phyloP scores from a whole-genome alignment of 805 yeast species.

The Wickerhamiella musiphila region DNA sequence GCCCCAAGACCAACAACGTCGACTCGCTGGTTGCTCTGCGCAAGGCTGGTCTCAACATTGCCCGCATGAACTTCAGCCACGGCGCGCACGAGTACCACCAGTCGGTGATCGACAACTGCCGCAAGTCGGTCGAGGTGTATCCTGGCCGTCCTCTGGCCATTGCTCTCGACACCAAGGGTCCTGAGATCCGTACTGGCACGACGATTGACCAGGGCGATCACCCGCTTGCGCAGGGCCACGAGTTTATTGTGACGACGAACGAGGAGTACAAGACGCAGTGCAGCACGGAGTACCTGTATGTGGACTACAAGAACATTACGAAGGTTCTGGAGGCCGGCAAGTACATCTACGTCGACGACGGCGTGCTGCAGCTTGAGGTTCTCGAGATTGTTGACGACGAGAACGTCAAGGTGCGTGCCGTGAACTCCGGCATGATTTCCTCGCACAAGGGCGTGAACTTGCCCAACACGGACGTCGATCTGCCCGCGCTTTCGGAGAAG shows the following conservation, averaged over 20 bases:
- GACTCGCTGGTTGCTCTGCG: conserved; percentile 74
- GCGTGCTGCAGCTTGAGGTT: conserved; percentile 91
- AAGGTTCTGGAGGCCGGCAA: conserved; percentile 79
- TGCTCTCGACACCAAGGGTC: conserved; percentile 98
- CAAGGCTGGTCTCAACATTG: conserved; percentile 95
- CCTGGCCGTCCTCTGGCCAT: conserved; percentile 96
- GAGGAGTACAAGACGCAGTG: conserved; percentile 52
- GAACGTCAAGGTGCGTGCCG: conserved; percentile 72
- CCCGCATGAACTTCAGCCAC: conserved; percentile 97
- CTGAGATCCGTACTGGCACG: conserved; percentile 98
- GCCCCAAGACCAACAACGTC: conserved; percentile 89
- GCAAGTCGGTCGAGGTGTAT: conserved; percentile 78
- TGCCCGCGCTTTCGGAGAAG: conserved; percentile 95
- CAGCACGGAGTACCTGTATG: conserved; percentile 68
- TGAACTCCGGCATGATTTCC: conserved; percentile 89
- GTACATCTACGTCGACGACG: conserved; percentile 91
- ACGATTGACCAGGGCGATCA: conserved; percentile 65
- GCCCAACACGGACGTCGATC: conserved; percentile 97
- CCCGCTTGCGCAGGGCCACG: conserved; percentile 72
- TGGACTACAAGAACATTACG: conserved; percentile 94
- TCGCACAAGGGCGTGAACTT: conserved; percentile 98
- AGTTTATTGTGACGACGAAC: conserved; percentile 87
- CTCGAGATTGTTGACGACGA: conserved; percentile 59
- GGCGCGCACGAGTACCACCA: conserved; percentile 97
- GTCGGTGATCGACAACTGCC: conserved; percentile 87